Evolutionary conservation across 352 stramenopile genomes (phyloP), one percentile per base, ranked within the genome.

Genomic region (Elongisporangium anandrum): DNA sequence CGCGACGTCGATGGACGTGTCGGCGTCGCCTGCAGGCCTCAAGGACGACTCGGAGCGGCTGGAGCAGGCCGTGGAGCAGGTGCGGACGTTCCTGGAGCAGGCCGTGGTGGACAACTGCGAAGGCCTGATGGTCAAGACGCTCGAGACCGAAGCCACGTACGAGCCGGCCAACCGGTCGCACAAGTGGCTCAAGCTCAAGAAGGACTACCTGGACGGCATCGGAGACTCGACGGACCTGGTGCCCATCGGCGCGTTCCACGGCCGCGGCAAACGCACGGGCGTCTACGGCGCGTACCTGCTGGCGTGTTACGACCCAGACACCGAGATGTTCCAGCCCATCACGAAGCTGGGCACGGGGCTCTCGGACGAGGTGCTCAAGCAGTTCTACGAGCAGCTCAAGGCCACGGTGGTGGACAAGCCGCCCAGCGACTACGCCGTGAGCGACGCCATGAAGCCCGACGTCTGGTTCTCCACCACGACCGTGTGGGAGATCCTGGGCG

Each of bases 161-260:
- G 92, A 99, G 68, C 97, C 97, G 7, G 97, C 94, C 7, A 97
- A 97, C 62, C 89, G 97, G 41, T 99, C 95, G 9, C 84, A 99
- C 58, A 99, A 99, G 72, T 99, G 98, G 98, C 83, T 99, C 49
- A 99, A 99, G 70, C 85, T 99, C 7, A 99, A 99, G 77, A 99
- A 99, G 70, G 98, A 99, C 75, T 99, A 99, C 61, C 71, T 99
- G 1, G 96, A 99, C 22, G 96, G 96, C 20, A 93, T 99, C 48
- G 97, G 95, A 8, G 97, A 99, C 72, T 99, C 96, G 10, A 90
- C 98, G 2, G 98, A 99, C 71, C 76, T 99, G 20, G 97, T 99
- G 24, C 96, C 97, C 2, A 94, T 99, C 50, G 98, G 97, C n/a
- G 97, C 96, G 10, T 99, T 98, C 76, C 84, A 98, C 58, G 98